Base-by-base conservation (phyloP, 2,329 filamentous ascomycete species). In the Alternaria angustiovoidea region DNA sequence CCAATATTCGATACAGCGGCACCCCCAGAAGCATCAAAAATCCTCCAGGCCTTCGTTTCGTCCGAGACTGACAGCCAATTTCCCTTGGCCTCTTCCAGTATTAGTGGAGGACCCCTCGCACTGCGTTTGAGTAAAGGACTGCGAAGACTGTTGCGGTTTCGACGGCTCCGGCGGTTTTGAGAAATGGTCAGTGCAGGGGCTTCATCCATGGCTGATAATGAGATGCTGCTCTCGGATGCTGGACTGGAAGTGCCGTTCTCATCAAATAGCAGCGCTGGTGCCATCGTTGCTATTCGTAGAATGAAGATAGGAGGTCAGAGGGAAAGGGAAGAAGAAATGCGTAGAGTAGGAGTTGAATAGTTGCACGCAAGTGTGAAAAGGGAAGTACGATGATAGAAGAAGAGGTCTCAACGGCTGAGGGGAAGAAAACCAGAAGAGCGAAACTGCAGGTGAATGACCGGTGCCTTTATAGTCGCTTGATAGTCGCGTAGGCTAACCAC, bases 1-100 rank as follows among this genome's bases (percentile, higher is more conserved):
- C 91, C 92, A 9, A 94, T 80, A 71, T 88, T 89, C 9, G 88
- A 84, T 4, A 93, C 91, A 22, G 89, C 90, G 3, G 91, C 89
- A 20, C 92, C 92, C 28, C 89, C 86, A 20, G 89, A 91, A 1
- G 87, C 89, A 74, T 95, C 92, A 14, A 93, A 84, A 43, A 95
- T 85, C 34, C 79, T 81, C 24, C 84, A 82, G 7, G 41, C 46
- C 18, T 43, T 55, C 24, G 39, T 60, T 1, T 88, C 89, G 46
- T 72, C 66, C 2, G 61, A 57, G 1, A 88, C 78, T 34, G 80
- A 76, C n/a, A 88, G 75, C 60, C 83, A 85, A 64, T 83, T 81
- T 11, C 84, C 85, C 56, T 81, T 32, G 4, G 75, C 5, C 82
- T 86, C 0, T 79, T 81, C 9, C 81, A 72, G 5, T 85, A 85